Conservation (phyloP, 495 filamentous ascomycete genomes). For the Rhypophila decipiens region DNA sequence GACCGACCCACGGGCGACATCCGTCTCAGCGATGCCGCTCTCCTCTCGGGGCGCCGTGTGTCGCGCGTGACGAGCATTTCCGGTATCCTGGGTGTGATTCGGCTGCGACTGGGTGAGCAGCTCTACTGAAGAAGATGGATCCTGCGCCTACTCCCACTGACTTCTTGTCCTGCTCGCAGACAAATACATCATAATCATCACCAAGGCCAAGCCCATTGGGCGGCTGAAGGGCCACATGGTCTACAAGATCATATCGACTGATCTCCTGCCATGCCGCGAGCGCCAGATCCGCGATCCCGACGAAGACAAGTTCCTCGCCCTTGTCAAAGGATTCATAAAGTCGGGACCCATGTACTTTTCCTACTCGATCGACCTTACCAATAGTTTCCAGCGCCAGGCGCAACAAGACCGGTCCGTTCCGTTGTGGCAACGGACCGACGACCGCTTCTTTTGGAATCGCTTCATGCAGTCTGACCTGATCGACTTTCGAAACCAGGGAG, state of each 20-base stretch:
- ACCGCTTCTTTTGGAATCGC: slow-evolving; percentile 98
- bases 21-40: slow-evolving; percentile 69
- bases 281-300: slow-evolving; percentile 84
- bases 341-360: slow-evolving; percentile 95
- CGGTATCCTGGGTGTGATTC: slow-evolving; percentile 88
- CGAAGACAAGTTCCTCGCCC: slow-evolving; percentile 79
- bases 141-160: not conserved
- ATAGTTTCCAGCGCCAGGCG: slow-evolving; percentile 87
- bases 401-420: slow-evolving; percentile 60
- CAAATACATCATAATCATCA: slow-evolving; percentile 95
- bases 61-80: slow-evolving; percentile 71
- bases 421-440: slow-evolving; percentile 88
- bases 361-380: slow-evolving; percentile 91
- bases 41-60: slow-evolving; percentile 71
- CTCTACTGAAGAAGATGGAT: too few relatives aligned
- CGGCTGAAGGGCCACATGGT: slow-evolving; percentile 87
- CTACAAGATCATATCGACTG: slow-evolving; percentile 84
- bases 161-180: slow-evolving; percentile 49
- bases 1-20: slow-evolving; percentile 92
- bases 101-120: slow-evolving; percentile 77
- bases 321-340: slow-evolving; percentile 73
- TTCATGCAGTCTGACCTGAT: slow-evolving; percentile 90
- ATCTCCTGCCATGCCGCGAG: slow-evolving; percentile 91
- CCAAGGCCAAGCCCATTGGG: slow-evolving; percentile 86
- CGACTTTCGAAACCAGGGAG: slow-evolving; percentile 59